Evolutionary conservation across 73 alveolate genomes (phyloP).

Genomic region (Strombidium stylifer): DNA sequence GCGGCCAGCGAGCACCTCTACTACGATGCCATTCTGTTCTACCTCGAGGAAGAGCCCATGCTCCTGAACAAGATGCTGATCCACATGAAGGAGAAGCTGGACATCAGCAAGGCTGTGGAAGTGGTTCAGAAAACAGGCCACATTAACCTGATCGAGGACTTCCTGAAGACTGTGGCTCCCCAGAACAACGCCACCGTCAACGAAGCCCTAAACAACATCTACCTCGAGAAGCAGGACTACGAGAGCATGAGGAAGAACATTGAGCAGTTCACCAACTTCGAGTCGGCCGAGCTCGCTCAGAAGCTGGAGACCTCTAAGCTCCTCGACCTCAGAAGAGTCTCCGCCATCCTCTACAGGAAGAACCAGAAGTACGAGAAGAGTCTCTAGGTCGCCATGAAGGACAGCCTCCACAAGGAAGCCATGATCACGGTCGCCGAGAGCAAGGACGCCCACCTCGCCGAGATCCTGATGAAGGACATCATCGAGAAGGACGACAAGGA

Average conservation of each 20-base stretch:
- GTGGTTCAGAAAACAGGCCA: slow-evolving; percentile 92
- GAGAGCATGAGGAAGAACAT: slow-evolving; percentile 90
- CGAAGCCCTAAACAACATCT: slow-evolving; percentile 96
- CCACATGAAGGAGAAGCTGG: slow-evolving; percentile 89
- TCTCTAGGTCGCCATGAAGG: slow-evolving; percentile 91
- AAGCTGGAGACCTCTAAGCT: slow-evolving; percentile 91
- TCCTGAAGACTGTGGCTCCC: slow-evolving; percentile 91
- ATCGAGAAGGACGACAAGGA: slow-evolving; percentile 94
- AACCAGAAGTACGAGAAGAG: slow-evolving; percentile 86
- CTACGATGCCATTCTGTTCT: slow-evolving; percentile 94
- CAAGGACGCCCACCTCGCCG: slow-evolving; percentile 86
- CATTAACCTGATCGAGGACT: slow-evolving; percentile 88
- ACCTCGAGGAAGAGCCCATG: slow-evolving; percentile 98
- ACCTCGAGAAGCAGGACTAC: slow-evolving; percentile 95
- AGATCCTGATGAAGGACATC: slow-evolving; percentile 92
- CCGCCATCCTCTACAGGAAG: slow-evolving; percentile 95
- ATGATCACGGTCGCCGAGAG: slow-evolving; percentile 97
- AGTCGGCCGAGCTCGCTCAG: slow-evolving; percentile 86
- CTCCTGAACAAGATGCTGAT: slow-evolving; percentile 91
- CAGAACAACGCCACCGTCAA: slow-evolving; percentile 93
- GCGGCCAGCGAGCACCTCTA: slow-evolving; percentile 92
- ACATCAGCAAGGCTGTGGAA: slow-evolving; percentile 87
- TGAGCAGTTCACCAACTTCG: slow-evolving; percentile 90
- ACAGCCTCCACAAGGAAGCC: slow-evolving; percentile 92
- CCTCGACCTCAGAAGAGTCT: slow-evolving; percentile 96